Evolutionary conservation across 345 rosid genomes (phyloP), one percentile per base, ranked within the genome.

Genomic region (Salix arbutifolia): DNA sequence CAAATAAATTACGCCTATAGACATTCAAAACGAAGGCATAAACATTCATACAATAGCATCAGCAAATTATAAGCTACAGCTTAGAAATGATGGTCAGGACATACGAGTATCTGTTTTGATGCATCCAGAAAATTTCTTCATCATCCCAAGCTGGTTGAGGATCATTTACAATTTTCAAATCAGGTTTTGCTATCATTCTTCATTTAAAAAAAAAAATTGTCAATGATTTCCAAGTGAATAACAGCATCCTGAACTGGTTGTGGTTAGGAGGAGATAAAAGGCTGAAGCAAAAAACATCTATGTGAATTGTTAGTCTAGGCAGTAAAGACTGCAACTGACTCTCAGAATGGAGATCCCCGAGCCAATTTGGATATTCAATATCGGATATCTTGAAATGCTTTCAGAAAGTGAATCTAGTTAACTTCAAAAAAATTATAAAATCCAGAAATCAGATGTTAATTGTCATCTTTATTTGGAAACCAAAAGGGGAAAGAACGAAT

Each of bases 11-110:
- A 56, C 74, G 65, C 26, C 5, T 26, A 30, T 67, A 3, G 64
- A 30, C 50, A 68, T 4, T 48, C 31, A 28, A 60, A 69, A 62
- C 40, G 35, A 74, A 72, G 62, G 74, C 75, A n/a, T 23, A 10
- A 23, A 10, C 62, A 58, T 10, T 11, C 1, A 83, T 14, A 67
- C 3, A 19, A 19, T 65, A 65, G 25, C 44, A 62, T 40, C 11
- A 52, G 70, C 71, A 72, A 21, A 38, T 37, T 25, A 56, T 68
- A 71, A n/a, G 58, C 62, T 66, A 74, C 10, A n/a, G 19, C 48
- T 31, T 58, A 61, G 26, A 21, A 58, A 21, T n/a, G 35, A 0
- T 66, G 48, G 1, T 30, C 37, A 33, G 3, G 38, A 28, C 6
- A 38, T 53, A 8, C 2, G n/a, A 72, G 13, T 58, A 18, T 69